These are phyloP conservation scores for Mycosphaerelloides madeirae DNA, from an alignment of 2,329 filamentous ascomycete genomes.

Conservation along the genomic window DNA sequence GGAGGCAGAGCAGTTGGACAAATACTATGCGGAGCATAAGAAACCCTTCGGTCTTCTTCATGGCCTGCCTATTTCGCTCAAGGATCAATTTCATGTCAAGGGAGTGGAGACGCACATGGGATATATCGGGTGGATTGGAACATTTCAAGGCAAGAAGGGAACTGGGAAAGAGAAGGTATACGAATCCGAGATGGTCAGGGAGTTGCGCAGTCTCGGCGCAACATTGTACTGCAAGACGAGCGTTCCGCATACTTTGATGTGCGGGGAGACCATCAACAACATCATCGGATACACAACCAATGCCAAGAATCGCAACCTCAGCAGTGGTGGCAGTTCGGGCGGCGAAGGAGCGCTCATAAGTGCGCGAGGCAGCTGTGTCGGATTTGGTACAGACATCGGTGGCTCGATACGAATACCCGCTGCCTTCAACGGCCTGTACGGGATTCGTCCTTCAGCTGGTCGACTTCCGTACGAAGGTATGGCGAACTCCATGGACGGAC, in stretches of 20 bases:
- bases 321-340: slow-evolving; percentile 55
- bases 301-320: slow-evolving; percentile 52
- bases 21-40: slow-evolving; percentile 34
- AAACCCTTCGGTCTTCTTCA: slow-evolving; percentile 44
- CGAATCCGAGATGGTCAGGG: slow-evolving; percentile 56
- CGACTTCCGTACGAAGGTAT: slow-evolving; percentile 48
- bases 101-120: slow-evolving; percentile 51
- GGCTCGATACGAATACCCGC: slow-evolving; percentile 56
- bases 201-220: slow-evolving; percentile 51
- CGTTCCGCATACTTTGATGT: slow-evolving; percentile 54
- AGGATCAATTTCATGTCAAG: slow-evolving; percentile 48
- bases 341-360: slow-evolving; percentile 56
- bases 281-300: slow-evolving; percentile 57
- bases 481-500: slow-evolving; percentile 61
- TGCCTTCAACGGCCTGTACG: slow-evolving; percentile 56
- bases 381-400: slow-evolving; percentile 53
- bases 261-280: slow-evolving; percentile 58
- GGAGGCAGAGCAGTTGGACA: slow-evolving; percentile 40
- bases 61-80: slow-evolving; percentile 45
- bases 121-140: slow-evolving; percentile 62
- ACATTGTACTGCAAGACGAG: slow-evolving; percentile 54
- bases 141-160: slow-evolving; percentile 52
- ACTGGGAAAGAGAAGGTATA: slow-evolving; percentile 48
- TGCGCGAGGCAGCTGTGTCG: slow-evolving; percentile 50
- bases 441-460: slow-evolving; percentile 51